Conservation (phyloP, 148 eudicot species). For the Cornus florida region DNA sequence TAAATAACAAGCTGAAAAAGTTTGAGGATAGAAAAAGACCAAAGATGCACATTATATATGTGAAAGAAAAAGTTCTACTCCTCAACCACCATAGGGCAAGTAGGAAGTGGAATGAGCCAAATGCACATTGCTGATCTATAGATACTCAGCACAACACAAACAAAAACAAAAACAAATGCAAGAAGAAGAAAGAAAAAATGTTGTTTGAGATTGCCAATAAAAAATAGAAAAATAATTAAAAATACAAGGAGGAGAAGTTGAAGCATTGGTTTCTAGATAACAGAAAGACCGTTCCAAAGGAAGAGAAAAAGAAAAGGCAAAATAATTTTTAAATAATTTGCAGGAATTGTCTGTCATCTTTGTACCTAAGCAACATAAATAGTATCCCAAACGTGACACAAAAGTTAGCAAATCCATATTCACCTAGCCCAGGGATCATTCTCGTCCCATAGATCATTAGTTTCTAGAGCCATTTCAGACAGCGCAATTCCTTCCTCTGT, state of each 20-base stretch:
- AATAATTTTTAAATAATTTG: background rate
- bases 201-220: conserved; percentile 4
- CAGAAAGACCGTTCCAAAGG: background rate
- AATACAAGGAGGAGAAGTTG: background rate
- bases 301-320: background rate
- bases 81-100: background rate
- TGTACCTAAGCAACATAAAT: background rate
- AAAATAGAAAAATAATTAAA: background rate
- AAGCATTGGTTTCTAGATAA: background rate
- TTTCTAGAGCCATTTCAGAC: conserved; percentile 96
- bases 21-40: background rate
- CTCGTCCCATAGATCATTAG: conserved; percentile 97
- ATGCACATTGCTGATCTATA: background rate
- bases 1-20: background rate
- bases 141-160: too few species aligned
- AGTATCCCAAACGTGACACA: background rate
- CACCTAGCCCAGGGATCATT: conserved; percentile 99
- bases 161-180: too few species aligned
- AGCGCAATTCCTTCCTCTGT: conserved; percentile 89
- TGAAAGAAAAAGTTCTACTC: background rate
- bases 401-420: conserved; percentile 12
- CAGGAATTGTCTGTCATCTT: background rate
- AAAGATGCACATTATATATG: background rate
- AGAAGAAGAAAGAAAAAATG: conserved; percentile 3
- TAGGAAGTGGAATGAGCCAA: background rate